A percentile compares a stretch with the other conserved stretches of the same genome.
These are phyloP conservation scores for Taphrina pruni DNA, from an alignment of 1,139 yeast genomes.

Conservation along the genomic window DNA sequence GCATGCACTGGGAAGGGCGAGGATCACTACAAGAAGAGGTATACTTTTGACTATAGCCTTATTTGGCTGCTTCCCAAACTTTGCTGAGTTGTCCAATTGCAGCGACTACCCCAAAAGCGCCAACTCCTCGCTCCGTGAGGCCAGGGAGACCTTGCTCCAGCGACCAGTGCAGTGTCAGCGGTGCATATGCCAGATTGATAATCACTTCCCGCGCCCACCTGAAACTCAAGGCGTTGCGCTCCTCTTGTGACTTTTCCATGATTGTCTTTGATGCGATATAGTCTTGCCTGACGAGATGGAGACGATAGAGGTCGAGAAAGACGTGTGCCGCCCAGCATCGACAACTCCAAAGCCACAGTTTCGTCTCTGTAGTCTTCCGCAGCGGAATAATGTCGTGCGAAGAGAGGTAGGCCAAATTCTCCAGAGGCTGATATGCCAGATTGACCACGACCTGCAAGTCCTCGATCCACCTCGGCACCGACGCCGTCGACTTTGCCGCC, in stretches of 20 bases:
- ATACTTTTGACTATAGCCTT: not conserved
- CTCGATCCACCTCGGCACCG: slow-evolving; percentile 49
- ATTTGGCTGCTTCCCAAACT: slow-evolving; percentile 38
- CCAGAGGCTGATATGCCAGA: slow-evolving; percentile 54
- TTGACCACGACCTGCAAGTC: slow-evolving; percentile 53
- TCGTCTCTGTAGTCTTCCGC: slow-evolving; percentile 47
- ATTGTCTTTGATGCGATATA: slow-evolving; percentile 15
- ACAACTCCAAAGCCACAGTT: slow-evolving; percentile 54
- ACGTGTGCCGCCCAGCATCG: slow-evolving; percentile 56
- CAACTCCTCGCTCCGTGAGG: slow-evolving; percentile 49
- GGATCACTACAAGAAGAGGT: no score
- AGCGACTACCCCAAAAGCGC: slow-evolving; percentile 54
- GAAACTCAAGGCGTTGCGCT: slow-evolving; percentile 41
- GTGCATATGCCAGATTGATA: slow-evolving; percentile 55
- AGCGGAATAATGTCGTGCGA: slow-evolving; percentile 53
- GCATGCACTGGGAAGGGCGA: no score
- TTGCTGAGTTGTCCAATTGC: slow-evolving; percentile 43
- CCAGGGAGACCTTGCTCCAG: slow-evolving; percentile 52
- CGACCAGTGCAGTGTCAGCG: slow-evolving; percentile 57
- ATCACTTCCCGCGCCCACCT: slow-evolving; percentile 49
- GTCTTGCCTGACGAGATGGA: slow-evolving; percentile 45
- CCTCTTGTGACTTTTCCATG: slow-evolving; percentile 43
- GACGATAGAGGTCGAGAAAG: slow-evolving; percentile 51
- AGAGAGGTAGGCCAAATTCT: slow-evolving; percentile 55
- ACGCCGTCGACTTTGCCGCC: slow-evolving; percentile 45